These are phyloP conservation scores for Epithele typhae DNA, from an alignment of 768 basidiomycete species.

Conservation along the genomic window DNA sequence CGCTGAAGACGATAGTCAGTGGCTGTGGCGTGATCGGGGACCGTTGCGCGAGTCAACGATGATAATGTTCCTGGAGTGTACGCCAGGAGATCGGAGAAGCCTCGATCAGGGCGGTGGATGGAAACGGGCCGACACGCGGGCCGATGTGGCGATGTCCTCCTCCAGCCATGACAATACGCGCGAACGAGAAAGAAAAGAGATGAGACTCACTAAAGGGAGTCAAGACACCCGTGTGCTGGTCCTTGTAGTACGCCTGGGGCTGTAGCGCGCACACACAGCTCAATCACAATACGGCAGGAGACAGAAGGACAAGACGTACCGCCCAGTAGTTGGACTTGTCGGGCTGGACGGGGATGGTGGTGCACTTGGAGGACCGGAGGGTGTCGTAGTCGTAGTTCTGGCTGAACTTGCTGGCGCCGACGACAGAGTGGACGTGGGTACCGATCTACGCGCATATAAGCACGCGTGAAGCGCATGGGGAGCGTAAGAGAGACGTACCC, in stretches of 20 bases:
- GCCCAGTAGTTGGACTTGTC: conserved; percentile 25
- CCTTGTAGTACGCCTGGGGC: conserved; percentile 19
- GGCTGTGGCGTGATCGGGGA: neutral
- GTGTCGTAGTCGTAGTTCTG: conserved; percentile 8
- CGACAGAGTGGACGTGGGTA: conserved; percentile 14
- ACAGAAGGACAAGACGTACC: conserved; percentile 9
- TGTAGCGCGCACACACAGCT: neutral
- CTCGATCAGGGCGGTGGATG: neutral
- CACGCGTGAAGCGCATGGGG: neutral
- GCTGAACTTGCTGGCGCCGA: conserved; percentile 13
- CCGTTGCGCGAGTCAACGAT: neutral
- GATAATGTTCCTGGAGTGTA: neutral
- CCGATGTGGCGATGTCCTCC: too few species aligned
- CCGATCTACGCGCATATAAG: conserved; percentile 6
- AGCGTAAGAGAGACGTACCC: neutral
- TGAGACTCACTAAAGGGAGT: conserved; percentile 15
- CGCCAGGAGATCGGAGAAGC: neutral
- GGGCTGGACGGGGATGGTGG: conserved; percentile 16
- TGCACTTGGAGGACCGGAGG: conserved; percentile 12
- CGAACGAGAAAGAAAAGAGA: neutral
- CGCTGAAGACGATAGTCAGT: neutral
- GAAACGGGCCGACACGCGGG: neutral
- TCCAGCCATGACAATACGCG: neutral
- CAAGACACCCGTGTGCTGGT: conserved; percentile 12
- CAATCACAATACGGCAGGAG: neutral